These are phyloP conservation scores for Phytophthora palmivora DNA, from an alignment of 352 stramenopile genomes.

Conservation along the genomic window DNA sequence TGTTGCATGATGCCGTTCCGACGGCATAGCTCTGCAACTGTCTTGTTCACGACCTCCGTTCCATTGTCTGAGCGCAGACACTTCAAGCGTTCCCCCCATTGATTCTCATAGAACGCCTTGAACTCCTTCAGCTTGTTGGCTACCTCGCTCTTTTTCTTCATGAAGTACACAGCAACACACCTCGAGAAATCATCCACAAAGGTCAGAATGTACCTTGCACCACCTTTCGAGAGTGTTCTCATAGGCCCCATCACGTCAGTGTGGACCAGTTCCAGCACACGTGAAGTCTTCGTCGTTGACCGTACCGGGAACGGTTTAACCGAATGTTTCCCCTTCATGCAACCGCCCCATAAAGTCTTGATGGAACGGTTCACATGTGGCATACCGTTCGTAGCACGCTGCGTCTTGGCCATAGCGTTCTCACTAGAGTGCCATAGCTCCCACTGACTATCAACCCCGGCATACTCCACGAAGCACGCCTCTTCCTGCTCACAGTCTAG, in stretches of 20 bases:
- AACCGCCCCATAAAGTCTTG: slow-evolving; percentile 19
- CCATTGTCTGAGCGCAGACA: slow-evolving; percentile 43
- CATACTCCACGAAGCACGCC: slow-evolving; percentile 20
- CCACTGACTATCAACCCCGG: slow-evolving; percentile 20
- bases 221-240: slow-evolving; percentile 18
- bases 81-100: slow-evolving; percentile 23
- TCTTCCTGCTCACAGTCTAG: slow-evolving; percentile 20
- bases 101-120: too few relatives aligned
- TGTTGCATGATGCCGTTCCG: too few relatives aligned
- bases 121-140: slow-evolving; percentile 22
- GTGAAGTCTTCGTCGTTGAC: slow-evolving; percentile 11
- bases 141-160: slow-evolving; percentile 31
- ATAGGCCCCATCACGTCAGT: slow-evolving; percentile 31
- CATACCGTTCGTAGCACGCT: slow-evolving; percentile 8
- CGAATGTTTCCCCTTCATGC: slow-evolving; percentile 25
- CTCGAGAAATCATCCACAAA: slow-evolving; percentile 30
- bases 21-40: too few relatives aligned
- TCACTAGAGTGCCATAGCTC: slow-evolving; percentile 28
- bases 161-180: slow-evolving; percentile 24
- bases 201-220: too few relatives aligned
- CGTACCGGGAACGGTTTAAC: slow-evolving; percentile 9
- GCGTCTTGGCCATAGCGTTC: slow-evolving; percentile 7
- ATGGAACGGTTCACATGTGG: background rate
- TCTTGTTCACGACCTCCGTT: slow-evolving; percentile 34
- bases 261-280: slow-evolving; percentile 24